A percentile compares a stretch with the other conserved stretches of the same genome.
Evolutionary conservation across 2,329 filamentous ascomycete genomes (phyloP).

Genomic region (Passalora sequoiae): DNA sequence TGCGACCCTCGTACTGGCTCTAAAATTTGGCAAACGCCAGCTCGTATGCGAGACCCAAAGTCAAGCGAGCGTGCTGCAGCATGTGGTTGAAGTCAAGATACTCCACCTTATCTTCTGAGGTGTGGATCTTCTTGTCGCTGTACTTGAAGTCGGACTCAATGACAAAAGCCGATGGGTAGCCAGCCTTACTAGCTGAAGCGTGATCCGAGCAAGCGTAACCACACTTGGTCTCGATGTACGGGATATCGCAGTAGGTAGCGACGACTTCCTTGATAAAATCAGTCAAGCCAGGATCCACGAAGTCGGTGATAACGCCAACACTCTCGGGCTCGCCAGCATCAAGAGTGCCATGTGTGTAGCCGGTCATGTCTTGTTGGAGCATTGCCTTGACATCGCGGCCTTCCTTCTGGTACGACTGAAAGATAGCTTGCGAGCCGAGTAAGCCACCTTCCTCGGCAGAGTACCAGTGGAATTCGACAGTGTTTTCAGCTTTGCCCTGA

Average conservation of each 20-base stretch:
- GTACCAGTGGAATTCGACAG: constrained; percentile 96
- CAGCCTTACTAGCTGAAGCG: constrained; percentile 66
- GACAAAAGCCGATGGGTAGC: constrained; percentile 70
- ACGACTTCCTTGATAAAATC: constrained; percentile 87
- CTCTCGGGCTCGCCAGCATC: constrained; percentile 77
- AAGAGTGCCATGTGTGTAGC: constrained; percentile 75
- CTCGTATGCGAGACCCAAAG: constrained; percentile 77
- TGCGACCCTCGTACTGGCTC: no score
- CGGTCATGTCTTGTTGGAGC: constrained; percentile 98
- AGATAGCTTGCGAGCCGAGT: constrained; percentile 84
- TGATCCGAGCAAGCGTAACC: constrained; percentile 76
- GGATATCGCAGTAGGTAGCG: constrained; percentile 80
- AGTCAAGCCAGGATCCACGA: constrained; percentile 75
- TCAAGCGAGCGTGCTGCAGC: constrained; percentile 83
- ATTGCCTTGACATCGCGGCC: constrained; percentile 82
- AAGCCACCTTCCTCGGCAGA: constrained; percentile 84
- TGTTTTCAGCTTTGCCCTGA: constrained; percentile 68
- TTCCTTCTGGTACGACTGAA: constrained; percentile 69
- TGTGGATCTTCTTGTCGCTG: constrained; percentile 63
- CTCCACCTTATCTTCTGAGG: constrained; percentile 64
- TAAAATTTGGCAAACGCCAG: constrained; percentile 72
- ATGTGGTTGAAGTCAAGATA: constrained; percentile 81
- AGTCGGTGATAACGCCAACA: constrained; percentile 90
- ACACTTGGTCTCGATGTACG: constrained; percentile 81
- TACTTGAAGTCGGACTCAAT: constrained; percentile 67